Conservation (phyloP, 192 early-diverging fungal species). For the Coemansia guatemalensis region DNA sequence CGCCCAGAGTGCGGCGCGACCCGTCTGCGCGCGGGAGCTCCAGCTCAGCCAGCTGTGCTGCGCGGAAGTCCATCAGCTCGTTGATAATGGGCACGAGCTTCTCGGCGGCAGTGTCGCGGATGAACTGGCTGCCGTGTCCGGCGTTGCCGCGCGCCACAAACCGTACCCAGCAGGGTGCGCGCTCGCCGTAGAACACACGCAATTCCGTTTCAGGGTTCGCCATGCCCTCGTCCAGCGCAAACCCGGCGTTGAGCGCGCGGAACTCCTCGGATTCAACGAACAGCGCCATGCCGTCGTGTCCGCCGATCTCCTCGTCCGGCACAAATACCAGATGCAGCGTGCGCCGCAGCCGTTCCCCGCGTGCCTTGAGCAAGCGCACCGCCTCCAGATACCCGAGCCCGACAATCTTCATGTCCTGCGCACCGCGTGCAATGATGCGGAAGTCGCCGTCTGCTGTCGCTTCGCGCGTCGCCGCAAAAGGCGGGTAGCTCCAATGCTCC, state of each 20-base stretch:
- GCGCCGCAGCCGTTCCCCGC: slow-evolving; percentile 58
- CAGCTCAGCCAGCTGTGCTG: slow-evolving; percentile 60
- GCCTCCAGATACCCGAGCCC: slow-evolving; percentile 82
- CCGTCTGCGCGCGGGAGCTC: slow-evolving; percentile 59
- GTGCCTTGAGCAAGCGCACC: slow-evolving; percentile 60
- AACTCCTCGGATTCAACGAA: slow-evolving; percentile 71
- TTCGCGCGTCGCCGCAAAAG: slow-evolving; percentile 67
- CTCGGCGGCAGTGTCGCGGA: slow-evolving; percentile 66
- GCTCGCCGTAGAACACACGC: slow-evolving; percentile 85
- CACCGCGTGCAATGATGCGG: slow-evolving; percentile 77
- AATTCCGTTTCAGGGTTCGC: slow-evolving; percentile 63
- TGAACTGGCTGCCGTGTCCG: slow-evolving; percentile 85
- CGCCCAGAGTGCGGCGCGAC: slow-evolving; percentile 57
- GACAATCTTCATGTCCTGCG: slow-evolving; percentile 94
- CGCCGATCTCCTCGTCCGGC: slow-evolving; percentile 87
- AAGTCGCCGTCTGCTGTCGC: slow-evolving; percentile 59
- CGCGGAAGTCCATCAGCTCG: slow-evolving; percentile 69
- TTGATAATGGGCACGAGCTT: slow-evolving; percentile 69
- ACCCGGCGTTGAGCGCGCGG: slow-evolving; percentile 69
- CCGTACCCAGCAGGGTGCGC: slow-evolving; percentile 82
- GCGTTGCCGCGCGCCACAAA: slow-evolving; percentile 69
- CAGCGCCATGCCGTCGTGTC: slow-evolving; percentile 71
- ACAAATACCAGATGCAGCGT: slow-evolving; percentile 80
- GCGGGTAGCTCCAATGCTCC: slow-evolving; percentile 72
- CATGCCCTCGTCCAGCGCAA: slow-evolving; percentile 85